phyloP scores from a whole-genome alignment of 169 alveolate genomes.

The Plasmodium fragile region DNA sequence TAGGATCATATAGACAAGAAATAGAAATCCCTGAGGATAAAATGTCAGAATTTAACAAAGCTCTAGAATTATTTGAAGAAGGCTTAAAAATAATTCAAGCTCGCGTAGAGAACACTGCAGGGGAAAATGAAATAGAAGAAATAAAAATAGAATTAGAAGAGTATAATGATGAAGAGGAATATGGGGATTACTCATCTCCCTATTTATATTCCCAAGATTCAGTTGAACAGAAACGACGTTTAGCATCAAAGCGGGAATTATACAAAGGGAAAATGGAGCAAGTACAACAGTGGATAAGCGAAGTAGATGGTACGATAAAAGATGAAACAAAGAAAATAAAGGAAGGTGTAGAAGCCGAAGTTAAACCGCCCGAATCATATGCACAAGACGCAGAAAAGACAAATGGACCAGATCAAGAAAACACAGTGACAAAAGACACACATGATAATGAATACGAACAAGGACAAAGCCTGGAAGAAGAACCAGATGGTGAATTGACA shows the following conservation, averaged over 20 bases:
- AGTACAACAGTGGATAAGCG: conserved; percentile 36
- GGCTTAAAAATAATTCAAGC: conserved; percentile 40
- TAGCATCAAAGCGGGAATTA: neutral
- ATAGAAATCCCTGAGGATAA: conserved; percentile 34
- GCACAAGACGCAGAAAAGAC: neutral
- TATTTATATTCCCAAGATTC: neutral
- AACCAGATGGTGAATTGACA: neutral
- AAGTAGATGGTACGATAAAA: conserved; percentile 1
- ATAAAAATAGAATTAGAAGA: conserved; percentile 35
- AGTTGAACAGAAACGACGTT: neutral
- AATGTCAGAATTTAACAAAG: conserved; percentile 26
- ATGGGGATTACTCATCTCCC: neutral
- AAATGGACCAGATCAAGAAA: neutral
- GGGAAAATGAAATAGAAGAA: conserved; percentile 20
- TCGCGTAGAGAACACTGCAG: neutral
- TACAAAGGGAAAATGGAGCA: neutral
- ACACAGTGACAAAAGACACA: neutral
- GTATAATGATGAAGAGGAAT: neutral
- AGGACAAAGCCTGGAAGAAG: conserved; percentile 5
- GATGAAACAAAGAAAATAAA: conserved; percentile 11
- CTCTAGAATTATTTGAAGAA: conserved; percentile 33
- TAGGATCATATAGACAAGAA: conserved; percentile 27
- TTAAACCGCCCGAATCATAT: neutral
- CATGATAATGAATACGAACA: neutral
- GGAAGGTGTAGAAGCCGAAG: conserved; percentile 18